phyloP scores from a whole-genome alignment of 2,329 filamentous ascomycete species.

The Aspergillus hiratsukae region DNA sequence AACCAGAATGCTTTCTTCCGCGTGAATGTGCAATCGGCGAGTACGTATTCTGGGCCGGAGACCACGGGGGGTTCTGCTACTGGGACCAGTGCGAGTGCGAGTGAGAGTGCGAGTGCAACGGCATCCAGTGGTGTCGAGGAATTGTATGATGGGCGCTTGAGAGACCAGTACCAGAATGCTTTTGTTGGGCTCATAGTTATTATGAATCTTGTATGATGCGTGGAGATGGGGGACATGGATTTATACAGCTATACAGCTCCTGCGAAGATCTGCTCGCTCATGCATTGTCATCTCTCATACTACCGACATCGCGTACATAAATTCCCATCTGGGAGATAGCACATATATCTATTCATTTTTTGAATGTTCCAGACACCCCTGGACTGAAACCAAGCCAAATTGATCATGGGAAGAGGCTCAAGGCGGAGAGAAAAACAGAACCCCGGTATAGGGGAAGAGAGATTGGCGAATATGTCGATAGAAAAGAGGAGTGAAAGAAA shows the following conservation, averaged over 20 bases:
- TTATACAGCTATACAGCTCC: neutral
- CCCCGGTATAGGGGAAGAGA: conserved; percentile 6
- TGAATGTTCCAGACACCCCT: conserved; percentile 15
- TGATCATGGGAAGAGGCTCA: conserved; percentile 14
- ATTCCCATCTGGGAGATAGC: conserved; percentile 16
- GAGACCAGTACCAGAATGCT: neutral
- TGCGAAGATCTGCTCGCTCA: conserved; percentile 7
- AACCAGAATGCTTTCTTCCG: conserved; percentile 25
- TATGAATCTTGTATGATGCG: neutral
- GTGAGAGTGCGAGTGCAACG: neutral
- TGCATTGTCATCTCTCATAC: conserved; percentile 25
- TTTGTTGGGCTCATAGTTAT: conserved; percentile 1
- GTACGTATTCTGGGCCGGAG: conserved; percentile 17
- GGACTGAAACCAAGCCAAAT: conserved; percentile 17
- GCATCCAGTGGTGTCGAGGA: neutral
- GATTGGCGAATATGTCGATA: conserved; percentile 25
- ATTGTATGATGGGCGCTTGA: conserved; percentile 3
- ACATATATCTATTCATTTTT: conserved; percentile 25
- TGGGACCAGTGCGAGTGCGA: neutral
- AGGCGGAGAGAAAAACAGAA: conserved; percentile 11
- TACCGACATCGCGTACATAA: conserved; percentile 21
- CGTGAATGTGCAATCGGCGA: conserved; percentile 25
- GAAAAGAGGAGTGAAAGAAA: conserved; percentile 24
- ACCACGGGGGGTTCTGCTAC: neutral
- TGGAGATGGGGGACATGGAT: neutral